A percentile compares a stretch with the other conserved stretches of the same genome.
phyloP scores from a whole-genome alignment of 73 alveolate species.

The Uronychia binucleata region DNA sequence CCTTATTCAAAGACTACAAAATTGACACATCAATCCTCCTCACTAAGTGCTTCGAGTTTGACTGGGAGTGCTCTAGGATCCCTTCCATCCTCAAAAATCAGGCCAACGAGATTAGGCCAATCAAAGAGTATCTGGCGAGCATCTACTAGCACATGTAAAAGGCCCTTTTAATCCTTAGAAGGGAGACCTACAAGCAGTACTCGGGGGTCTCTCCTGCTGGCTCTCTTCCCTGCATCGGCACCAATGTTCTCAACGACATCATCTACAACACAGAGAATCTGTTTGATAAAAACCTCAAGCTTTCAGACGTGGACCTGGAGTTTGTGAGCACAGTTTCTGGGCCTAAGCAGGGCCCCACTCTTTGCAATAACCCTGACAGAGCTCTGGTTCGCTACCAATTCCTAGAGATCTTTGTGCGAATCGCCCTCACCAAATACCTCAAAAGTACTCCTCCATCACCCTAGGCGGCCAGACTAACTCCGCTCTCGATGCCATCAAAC shows the following conservation, averaged over 20 bases:
- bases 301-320: constrained; percentile 31
- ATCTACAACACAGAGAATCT: constrained; percentile 15
- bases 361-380: constrained; percentile 57
- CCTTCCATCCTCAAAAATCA: not conserved
- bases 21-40: constrained; percentile 64
- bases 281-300: constrained; percentile 29
- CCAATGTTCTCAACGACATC: constrained; percentile 59
- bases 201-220: constrained; percentile 68
- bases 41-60: constrained; percentile 80
- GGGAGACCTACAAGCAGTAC: constrained; percentile 63
- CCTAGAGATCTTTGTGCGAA: constrained; percentile 66
- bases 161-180: not conserved
- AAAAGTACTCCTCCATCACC: constrained; percentile 10
- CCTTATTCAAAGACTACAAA: constrained; percentile 74
- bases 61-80: constrained; percentile 67
- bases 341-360: constrained; percentile 31
- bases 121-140: constrained; percentile 30
- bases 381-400: constrained; percentile 65
- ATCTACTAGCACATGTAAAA: constrained; percentile 1
- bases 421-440: constrained; percentile 57
- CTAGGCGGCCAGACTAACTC: constrained; percentile 27
- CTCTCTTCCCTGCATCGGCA: constrained; percentile 51
- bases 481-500: constrained; percentile 39
- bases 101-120: constrained; percentile 26
- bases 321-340: constrained; percentile 58